A percentile compares a stretch with the other conserved stretches of the same genome.
Conservation (phyloP, 2,329 filamentous ascomycete species). For the Penicillium griseofulvum region DNA sequence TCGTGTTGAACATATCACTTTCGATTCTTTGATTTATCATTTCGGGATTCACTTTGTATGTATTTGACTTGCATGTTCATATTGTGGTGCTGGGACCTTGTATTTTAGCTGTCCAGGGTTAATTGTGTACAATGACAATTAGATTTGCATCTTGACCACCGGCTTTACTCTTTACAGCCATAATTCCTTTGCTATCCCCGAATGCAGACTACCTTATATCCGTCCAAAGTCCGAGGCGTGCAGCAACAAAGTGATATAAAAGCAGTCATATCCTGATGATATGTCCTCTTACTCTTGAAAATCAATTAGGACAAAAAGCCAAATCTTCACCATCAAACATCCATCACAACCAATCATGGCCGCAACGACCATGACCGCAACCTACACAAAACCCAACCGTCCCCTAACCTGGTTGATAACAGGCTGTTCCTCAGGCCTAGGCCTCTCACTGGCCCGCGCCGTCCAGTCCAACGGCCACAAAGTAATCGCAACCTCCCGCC, state of each 20-base stretch:
- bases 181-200: neutral
- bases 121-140: neutral
- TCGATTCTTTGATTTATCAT: neutral
- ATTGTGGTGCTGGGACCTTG: neutral
- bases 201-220: neutral
- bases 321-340: neutral
- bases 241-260: neutral
- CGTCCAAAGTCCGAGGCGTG: neutral
- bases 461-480: slow-evolving; percentile 23
- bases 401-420: slow-evolving; percentile 32
- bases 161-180: too few relatives aligned
- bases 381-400: slow-evolving; percentile 8
- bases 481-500: slow-evolving; percentile 33
- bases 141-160: neutral
- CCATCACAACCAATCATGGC: neutral
- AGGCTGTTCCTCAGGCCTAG: slow-evolving; percentile 32
- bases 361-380: too few relatives aligned
- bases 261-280: neutral
- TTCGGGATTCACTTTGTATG: slow-evolving; percentile 7
- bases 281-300: neutral
- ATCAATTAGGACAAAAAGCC: too few relatives aligned
- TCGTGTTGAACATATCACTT: neutral
- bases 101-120: neutral
- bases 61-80: slow-evolving; percentile 10
- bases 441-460: slow-evolving; percentile 20